Percentiles rank a stretch among this genome's conserved stretches.
phyloP scores from a whole-genome alignment of 2,329 filamentous ascomycete genomes.

The Penicillium brasilianum region DNA sequence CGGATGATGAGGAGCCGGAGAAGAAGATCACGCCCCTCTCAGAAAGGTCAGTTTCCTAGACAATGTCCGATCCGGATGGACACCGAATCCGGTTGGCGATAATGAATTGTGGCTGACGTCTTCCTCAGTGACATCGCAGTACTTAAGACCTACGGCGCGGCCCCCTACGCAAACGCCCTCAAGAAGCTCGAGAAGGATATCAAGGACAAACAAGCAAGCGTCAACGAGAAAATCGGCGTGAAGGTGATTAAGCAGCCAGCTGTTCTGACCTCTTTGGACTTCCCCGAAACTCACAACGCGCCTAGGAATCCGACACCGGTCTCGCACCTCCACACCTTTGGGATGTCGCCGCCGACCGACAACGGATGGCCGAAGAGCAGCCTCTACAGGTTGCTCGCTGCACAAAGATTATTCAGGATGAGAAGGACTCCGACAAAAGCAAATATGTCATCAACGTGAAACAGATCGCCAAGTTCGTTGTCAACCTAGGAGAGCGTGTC shows the following conservation, averaged over 20 bases:
- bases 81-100: conserved; percentile 10
- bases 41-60: conserved; percentile 76
- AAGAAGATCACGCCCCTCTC: conserved; percentile 99
- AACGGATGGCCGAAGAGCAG: conserved; percentile 98
- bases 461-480: conserved; percentile 99
- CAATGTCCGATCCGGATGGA: background rate
- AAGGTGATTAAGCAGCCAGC: conserved; percentile 41
- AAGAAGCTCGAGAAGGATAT: conserved; percentile 99
- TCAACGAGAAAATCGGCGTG: conserved; percentile 94
- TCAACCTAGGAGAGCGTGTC: conserved; percentile 94
- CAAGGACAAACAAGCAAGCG: conserved; percentile 97
- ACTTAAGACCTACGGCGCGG: conserved; percentile 97
- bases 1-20: conserved; percentile 95
- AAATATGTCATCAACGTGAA: conserved; percentile 99
- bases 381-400: conserved; percentile 96
- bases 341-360: conserved; percentile 96
- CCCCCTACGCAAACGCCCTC: conserved; percentile 88
- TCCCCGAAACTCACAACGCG: conserved; percentile 32
- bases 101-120: conserved; percentile 37
- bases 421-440: conserved; percentile 95
- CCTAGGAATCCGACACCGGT: conserved; percentile 94
- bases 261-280: conserved; percentile 20
- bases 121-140: conserved; percentile 89
- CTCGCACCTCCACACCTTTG: conserved; percentile 97
- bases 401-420: conserved; percentile 98